Conservation (phyloP, 352 stramenopile species). For the Phytophthora sojae region DNA sequence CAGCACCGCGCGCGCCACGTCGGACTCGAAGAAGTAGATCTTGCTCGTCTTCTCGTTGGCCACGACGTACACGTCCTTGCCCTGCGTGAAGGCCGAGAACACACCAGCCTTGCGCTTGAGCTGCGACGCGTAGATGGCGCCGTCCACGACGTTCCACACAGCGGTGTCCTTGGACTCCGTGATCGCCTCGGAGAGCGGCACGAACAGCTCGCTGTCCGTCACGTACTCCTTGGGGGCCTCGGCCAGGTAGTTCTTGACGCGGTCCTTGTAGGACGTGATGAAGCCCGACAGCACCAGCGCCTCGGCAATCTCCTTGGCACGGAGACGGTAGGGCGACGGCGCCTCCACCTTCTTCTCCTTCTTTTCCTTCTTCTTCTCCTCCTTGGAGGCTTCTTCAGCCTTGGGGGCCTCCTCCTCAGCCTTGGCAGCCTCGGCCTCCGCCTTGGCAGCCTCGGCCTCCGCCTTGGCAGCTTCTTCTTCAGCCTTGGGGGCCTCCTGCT, state of each 20-base stretch:
- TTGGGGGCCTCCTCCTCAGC: slow-evolving; percentile 28
- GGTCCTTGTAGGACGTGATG: slow-evolving; percentile 53
- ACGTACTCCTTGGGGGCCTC: slow-evolving; percentile 47
- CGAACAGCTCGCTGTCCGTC: slow-evolving; percentile 58
- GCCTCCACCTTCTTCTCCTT: slow-evolving; percentile 35
- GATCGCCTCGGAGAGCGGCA: slow-evolving; percentile 46
- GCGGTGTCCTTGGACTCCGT: slow-evolving; percentile 43
- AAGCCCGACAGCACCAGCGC: slow-evolving; percentile 46
- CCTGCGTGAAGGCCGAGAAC: slow-evolving; percentile 60
- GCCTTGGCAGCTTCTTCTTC: slow-evolving; percentile 26
- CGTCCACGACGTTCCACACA: slow-evolving; percentile 47
- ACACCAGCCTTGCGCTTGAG: slow-evolving; percentile 71
- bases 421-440: slow-evolving; percentile 22
- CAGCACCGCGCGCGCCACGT: slow-evolving; percentile 34
- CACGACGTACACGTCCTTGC: slow-evolving; percentile 65
- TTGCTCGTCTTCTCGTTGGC: slow-evolving; percentile 50
- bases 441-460: too few relatives aligned
- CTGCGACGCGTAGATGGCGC: slow-evolving; percentile 45
- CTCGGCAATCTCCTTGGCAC: slow-evolving; percentile 51
- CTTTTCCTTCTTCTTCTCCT: slow-evolving; percentile 26
- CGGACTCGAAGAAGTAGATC: slow-evolving; percentile 57
- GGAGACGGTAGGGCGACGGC: slow-evolving; percentile 36
- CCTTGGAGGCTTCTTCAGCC: slow-evolving; percentile 13
- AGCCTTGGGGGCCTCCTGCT: slow-evolving; percentile 23
- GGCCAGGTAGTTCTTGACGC: slow-evolving; percentile 52